Evolutionary conservation across 2,329 filamentous ascomycete genomes (phyloP).

Genomic region (Hysterium pulicare): DNA sequence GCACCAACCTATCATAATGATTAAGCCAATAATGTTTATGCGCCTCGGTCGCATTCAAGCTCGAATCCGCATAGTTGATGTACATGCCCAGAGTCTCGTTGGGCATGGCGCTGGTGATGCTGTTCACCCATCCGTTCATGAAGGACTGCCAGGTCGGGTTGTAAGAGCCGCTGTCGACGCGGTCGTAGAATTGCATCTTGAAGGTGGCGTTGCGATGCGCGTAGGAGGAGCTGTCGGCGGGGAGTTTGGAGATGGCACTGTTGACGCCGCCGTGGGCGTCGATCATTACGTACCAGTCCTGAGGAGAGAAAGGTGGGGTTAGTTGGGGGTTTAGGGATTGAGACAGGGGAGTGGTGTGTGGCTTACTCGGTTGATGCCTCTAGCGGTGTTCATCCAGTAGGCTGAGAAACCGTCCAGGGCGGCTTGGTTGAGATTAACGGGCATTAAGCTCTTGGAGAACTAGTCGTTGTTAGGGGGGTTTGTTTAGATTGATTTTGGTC

Average conservation of each 20-base stretch:
- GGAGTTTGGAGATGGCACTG: not conserved
- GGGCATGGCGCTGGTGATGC: slow-evolving; percentile 12
- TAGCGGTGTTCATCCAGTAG: not conserved
- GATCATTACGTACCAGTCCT: slow-evolving; percentile 1
- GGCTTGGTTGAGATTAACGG: not conserved
- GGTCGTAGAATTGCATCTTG: slow-evolving; percentile 1
- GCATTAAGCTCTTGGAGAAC: slow-evolving; percentile 2
- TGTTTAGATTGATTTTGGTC: no score
- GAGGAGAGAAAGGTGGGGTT: not conserved
- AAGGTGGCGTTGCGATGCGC: slow-evolving; percentile 1
- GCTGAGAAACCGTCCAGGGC: not conserved
- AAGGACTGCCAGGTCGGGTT: slow-evolving; percentile 30
- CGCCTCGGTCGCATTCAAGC: slow-evolving; percentile 37
- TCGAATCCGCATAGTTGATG: slow-evolving; percentile 47
- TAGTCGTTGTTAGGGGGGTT: no score
- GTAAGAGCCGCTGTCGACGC: not conserved
- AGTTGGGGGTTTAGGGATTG: not conserved
- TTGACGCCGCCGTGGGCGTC: not conserved
- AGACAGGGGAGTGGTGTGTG: not conserved
- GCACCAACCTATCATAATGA: slow-evolving; percentile 18
- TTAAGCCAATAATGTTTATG: slow-evolving; percentile 42
- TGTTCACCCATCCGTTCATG: slow-evolving; percentile 32
- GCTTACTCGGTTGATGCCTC: not conserved
- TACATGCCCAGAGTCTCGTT: slow-evolving; percentile 39
- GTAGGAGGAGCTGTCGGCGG: slow-evolving; percentile 1